Base-by-base conservation (phyloP, 495 filamentous ascomycete genomes). In the Thermothielavioides terrestris region DNA sequence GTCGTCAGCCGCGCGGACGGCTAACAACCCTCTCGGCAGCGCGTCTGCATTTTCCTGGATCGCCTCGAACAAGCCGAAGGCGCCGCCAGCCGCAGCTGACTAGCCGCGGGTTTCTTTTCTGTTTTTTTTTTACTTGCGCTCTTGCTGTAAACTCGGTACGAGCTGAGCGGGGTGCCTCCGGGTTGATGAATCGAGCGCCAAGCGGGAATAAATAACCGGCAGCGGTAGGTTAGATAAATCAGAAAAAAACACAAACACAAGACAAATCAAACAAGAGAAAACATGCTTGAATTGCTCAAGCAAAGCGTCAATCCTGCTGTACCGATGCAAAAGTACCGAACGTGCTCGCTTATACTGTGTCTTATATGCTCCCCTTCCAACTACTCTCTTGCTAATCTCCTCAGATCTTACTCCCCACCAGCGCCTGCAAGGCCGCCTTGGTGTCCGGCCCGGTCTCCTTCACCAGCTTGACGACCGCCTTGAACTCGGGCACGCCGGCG, bases 1-100 rank as follows among this genome's bases (percentile, higher is more conserved):
- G 50, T 56, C 56, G 37, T 49, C 64, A 32, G 44, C 60, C 37
- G 67, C 70, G 38, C 64, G 69, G 56, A 68, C 74, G 8, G 67
- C 68, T 30, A 64, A 81, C 20, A 96, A 96, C 63, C 90, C 92
- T 3, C 74, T 96, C 32, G 92, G 92, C 10, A 83, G 86, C 30
- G 92, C 86, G n/a, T 91, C 88, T 21, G 92, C 92, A 12, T 98
- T 98, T 72, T 78, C 85, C n/a, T 98, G 90, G 89, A 80, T 96
- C 67, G 72, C 61, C 25, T 48, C 63, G 32, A 56, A 43, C 37
- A 70, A 72, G 61, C 52, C 67, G 10, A 72, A 65, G 55, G 58
- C 68, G 26, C 58, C 68, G 1, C 54, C 66, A 6, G 52, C 65
- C 4, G 48, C 57, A 36, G 59, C 60, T 9, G 67, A 72, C 36